Evolutionary conservation across 2,329 filamentous ascomycete genomes (phyloP).

Genomic region (Paraconiothyrium brasiliense): DNA sequence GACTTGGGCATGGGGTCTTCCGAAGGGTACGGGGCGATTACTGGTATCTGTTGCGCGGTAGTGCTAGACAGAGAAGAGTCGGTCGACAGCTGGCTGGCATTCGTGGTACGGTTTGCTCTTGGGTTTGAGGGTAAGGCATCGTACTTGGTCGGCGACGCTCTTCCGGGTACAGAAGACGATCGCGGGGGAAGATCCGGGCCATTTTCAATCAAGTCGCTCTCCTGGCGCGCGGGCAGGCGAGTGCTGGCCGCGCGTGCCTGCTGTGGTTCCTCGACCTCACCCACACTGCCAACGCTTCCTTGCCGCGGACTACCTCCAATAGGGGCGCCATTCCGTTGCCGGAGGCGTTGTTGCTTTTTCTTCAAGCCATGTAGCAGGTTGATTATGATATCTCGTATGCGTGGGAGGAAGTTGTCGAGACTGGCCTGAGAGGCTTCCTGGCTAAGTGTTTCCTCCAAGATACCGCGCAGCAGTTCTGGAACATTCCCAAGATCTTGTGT

Average conservation of each 20-base stretch:
- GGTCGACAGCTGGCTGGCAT: slow-evolving; percentile 44
- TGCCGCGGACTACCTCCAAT: slow-evolving; percentile 53
- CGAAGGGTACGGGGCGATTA: slow-evolving; percentile 76
- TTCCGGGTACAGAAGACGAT: slow-evolving; percentile 57
- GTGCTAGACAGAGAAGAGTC: slow-evolving; percentile 75
- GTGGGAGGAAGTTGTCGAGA: slow-evolving; percentile 90
- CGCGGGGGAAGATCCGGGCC: slow-evolving; percentile 58
- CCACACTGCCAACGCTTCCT: slow-evolving; percentile 45
- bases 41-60: slow-evolving; percentile 78
- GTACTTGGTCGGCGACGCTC: slow-evolving; percentile 55
- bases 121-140: slow-evolving; percentile 49
- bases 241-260: slow-evolving; percentile 54
- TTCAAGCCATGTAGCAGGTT: slow-evolving; percentile 95
- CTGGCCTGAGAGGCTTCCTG: slow-evolving; percentile 95
- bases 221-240: slow-evolving; percentile 52
- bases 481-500: slow-evolving; percentile 94
- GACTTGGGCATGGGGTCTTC: slow-evolving; percentile 61
- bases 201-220: slow-evolving; percentile 49
- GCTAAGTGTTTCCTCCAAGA: slow-evolving; percentile 94
- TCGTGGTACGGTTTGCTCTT: slow-evolving; percentile 44
- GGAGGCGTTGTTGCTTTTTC: slow-evolving; percentile 91
- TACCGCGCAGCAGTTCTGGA: slow-evolving; percentile 86
- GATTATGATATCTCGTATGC: slow-evolving; percentile 98
- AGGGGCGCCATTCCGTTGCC: slow-evolving; percentile 62
- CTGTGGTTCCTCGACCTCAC: slow-evolving; percentile 49